Evolutionary conservation across 495 filamentous ascomycete genomes (phyloP), one percentile per base, ranked within the genome.

Genomic region (Penicillium nucicola): DNA sequence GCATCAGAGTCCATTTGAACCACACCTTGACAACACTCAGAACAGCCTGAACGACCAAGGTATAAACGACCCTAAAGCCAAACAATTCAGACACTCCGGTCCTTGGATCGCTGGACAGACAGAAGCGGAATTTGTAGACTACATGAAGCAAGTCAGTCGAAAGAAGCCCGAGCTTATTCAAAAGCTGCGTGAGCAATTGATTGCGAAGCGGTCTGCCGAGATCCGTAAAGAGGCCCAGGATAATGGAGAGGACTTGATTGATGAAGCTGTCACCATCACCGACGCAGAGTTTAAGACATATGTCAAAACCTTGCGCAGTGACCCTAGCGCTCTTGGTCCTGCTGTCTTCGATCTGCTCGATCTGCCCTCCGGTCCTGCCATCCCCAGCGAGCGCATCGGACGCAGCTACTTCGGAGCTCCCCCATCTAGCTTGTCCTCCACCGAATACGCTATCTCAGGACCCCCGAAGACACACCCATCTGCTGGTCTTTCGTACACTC

Each of bases 401-500:
- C 42, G 48, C 13, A 66, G 68, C 23, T 69, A 71, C 53, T 75
- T 62, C 53, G 60, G 66, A 23, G 61, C 72, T 15, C 68, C 68
- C 14, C 60, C 52, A 38, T 69, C 61, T 43, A 68, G 67, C 42
- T 49, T 77, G 37, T 62, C 74, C 14, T 59, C 74, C 6, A 23
- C 60, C 10, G 68, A 75, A 22, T 87, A 87, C 57, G 79, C 79
- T 10, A 62, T 71, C 11, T 58, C 61, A 6, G 86, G 88, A 2
- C 87, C 91, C 3, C 89, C 88, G 1, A 79, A 79, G 45, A 97
- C 92, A 8, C 93, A 99, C 68, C 93, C 95, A 1, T 93, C 91
- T 2, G 95, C 85, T 2, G 93, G 93, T 52, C 71, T 97, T 14
- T 87, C 88, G 32, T 97, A 97, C 70, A 75, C 86, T 23, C 84